Conservation (phyloP, 2,329 filamentous ascomycete species). For the Parafenestella ontariensis region DNA sequence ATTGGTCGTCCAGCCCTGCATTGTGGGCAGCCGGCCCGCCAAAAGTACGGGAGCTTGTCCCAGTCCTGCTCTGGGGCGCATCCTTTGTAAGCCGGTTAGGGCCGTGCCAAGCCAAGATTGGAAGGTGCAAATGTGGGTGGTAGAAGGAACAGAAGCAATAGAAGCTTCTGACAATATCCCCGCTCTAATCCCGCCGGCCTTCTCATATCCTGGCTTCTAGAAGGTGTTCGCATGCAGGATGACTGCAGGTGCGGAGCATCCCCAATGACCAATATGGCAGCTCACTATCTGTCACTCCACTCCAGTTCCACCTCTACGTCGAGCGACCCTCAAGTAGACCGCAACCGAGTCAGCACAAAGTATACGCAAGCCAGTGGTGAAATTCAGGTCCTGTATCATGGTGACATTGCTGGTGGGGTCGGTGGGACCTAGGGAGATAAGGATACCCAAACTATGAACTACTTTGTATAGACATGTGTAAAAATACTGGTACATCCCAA, state of each 20-base stretch:
- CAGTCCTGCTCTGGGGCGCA: not conserved
- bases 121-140: slow-evolving; percentile 12
- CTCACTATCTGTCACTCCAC: not conserved
- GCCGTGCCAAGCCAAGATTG: slow-evolving; percentile 9
- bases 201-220: slow-evolving; percentile 1
- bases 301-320: too few species aligned
- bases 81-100: not conserved
- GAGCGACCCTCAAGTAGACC: too few species aligned
- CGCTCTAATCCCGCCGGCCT: slow-evolving; percentile 3
- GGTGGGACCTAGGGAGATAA: not conserved
- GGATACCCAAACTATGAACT: slow-evolving; percentile 1
- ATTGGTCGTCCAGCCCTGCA: not conserved
- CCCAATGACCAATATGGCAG: too few species aligned
- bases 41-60: not conserved
- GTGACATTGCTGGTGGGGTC: not conserved
- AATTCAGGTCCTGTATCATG: too few species aligned
- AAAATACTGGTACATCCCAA: too few species aligned
- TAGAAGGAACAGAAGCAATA: not conserved
- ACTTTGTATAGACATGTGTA: not conserved
- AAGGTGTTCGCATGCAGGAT: slow-evolving; percentile 1
- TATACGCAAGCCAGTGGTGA: too few species aligned
- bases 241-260: not conserved
- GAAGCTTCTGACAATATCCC: not conserved
- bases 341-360: too few species aligned
- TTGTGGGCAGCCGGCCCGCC: not conserved